Base-by-base conservation (phyloP, 805 yeast species). In the Candida rishiriensis region DNA sequence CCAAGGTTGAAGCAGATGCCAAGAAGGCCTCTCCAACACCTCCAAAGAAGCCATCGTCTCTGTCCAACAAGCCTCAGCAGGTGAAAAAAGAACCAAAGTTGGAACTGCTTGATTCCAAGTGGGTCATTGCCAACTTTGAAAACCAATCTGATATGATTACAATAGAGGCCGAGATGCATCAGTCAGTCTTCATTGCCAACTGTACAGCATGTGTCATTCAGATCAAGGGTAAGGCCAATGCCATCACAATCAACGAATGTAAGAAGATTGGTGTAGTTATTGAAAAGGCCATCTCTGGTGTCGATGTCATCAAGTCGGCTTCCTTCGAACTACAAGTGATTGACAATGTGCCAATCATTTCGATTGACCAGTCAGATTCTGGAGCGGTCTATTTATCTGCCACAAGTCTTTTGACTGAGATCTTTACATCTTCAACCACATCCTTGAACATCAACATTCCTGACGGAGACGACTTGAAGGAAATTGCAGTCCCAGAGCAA, bases 401-500 rank as follows among this genome's bases (percentile, higher is more conserved):
- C 57, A 80, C 78, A 11, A 79, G 90, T n/a, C 63, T 89, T 40
- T 78, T 73, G 6, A 79, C 85, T 8, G 95, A 88, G 58, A 71
- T 93, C 38, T 88, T 81, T 66, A 85, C 97, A 2, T 83, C 95
- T 38, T 81, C 87, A 42, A 78, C 95, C 13, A 85, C 97, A 0
- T 77, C 95, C 3, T 70, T 93, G 64, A 93, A 93, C 63, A 72
- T 93, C 54, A 88, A 90, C 59, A 74, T 88, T 37, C 96, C 96
- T 26, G 76, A 75, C 38, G 83, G 74, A 17, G 88, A 80, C 33
- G 96, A 91, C 62, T 82, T 76, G 65, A 77, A 72, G 42, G 99
- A 93, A 65, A 69, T 80, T 43, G 82, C 96, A 9, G 78, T 86
- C 35, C 97, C 98, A 9, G 99, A 93, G 67, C 99, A 93, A 70